Conservation (phyloP, 176 grass and related monocot genomes). For the Oryza coarctata region DNA sequence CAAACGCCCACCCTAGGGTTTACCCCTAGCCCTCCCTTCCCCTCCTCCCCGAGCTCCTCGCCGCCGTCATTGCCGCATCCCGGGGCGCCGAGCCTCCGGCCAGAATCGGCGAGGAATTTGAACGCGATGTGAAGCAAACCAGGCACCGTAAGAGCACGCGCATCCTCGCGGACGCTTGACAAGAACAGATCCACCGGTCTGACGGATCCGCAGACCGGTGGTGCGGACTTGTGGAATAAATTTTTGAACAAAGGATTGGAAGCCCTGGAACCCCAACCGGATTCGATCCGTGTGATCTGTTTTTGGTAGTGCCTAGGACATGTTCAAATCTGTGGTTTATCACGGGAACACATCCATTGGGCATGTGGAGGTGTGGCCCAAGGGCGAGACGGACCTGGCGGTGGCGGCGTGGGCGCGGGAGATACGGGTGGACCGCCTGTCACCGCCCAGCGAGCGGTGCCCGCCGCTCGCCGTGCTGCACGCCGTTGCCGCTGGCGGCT, state of each 20-base stretch:
- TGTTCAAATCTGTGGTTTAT: constrained; percentile 77
- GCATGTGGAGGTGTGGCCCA: constrained; percentile 69
- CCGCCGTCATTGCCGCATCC: neutral
- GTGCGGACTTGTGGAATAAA: constrained; percentile 12
- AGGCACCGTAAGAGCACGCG: neutral
- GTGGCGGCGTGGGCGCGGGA: constrained; percentile 42
- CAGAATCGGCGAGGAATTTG: neutral
- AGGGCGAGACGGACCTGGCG: constrained; percentile 51
- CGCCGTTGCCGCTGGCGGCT: constrained; percentile 40
- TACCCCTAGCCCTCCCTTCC: neutral
- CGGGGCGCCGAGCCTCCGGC: too few relatives aligned
- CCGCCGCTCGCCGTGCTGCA: constrained; percentile 70
- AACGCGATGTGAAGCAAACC: neutral
- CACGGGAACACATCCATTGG: constrained; percentile 57
- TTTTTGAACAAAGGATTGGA: constrained; percentile 25
- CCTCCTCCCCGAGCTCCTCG: neutral
- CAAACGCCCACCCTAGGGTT: neutral
- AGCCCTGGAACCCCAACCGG: neutral
- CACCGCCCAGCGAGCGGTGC: constrained; percentile 65
- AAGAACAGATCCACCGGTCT: constrained; percentile 43
- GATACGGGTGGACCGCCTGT: constrained; percentile 66
- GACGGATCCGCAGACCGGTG: constrained; percentile 24
- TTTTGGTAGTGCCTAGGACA: constrained; percentile 25
- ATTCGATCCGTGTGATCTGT: constrained; percentile 24
- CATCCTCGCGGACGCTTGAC: neutral